phyloP scores from a whole-genome alignment of 2,329 filamentous ascomycete species.

The Aspergillus quadrilineatus region DNA sequence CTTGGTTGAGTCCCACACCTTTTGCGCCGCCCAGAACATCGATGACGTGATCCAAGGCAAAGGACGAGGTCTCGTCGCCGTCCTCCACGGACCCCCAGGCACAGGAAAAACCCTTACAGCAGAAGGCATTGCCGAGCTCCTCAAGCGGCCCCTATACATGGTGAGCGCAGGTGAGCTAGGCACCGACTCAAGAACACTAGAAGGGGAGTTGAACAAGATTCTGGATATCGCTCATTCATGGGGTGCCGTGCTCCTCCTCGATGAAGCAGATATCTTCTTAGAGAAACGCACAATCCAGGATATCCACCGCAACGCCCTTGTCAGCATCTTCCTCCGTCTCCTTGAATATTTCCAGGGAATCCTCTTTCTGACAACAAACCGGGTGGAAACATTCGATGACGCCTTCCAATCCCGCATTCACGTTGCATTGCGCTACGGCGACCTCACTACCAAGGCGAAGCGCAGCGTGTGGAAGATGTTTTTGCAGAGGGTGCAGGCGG shows the following conservation, averaged over 20 bases:
- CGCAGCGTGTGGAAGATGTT: conserved; percentile 82
- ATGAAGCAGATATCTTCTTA: conserved; percentile 82
- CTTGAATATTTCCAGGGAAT: conserved; percentile 93
- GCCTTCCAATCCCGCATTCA: conserved; percentile 88
- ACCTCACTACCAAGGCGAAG: conserved; percentile 69
- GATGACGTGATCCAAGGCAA: conserved; percentile 83
- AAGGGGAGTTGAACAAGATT: conserved; percentile 76
- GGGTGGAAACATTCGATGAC: conserved; percentile 82
- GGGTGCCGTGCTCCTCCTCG: conserved; percentile 80
- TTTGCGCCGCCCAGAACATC: conserved; percentile 75
- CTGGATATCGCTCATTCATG: conserved; percentile 82
- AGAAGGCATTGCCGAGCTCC: conserved; percentile 79
- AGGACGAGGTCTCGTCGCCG: conserved; percentile 77
- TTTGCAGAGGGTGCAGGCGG: conserved; percentile 67
- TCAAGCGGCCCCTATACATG: conserved; percentile 79
- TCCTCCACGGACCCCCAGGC: conserved; percentile 81
- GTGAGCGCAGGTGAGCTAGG: conserved; percentile 79
- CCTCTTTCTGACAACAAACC: conserved; percentile 84
- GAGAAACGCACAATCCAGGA: conserved; percentile 81
- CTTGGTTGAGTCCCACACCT: conserved; percentile 80
- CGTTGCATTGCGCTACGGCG: conserved; percentile 77
- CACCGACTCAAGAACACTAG: conserved; percentile 71
- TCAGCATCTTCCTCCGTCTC: conserved; percentile 81
- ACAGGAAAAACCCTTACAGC: conserved; percentile 88
- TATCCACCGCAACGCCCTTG: conserved; percentile 79